Evolutionary conservation across 225 moss, liverwort and hornwort species (phyloP).

Genomic region (Polytrichum formosum): DNA sequence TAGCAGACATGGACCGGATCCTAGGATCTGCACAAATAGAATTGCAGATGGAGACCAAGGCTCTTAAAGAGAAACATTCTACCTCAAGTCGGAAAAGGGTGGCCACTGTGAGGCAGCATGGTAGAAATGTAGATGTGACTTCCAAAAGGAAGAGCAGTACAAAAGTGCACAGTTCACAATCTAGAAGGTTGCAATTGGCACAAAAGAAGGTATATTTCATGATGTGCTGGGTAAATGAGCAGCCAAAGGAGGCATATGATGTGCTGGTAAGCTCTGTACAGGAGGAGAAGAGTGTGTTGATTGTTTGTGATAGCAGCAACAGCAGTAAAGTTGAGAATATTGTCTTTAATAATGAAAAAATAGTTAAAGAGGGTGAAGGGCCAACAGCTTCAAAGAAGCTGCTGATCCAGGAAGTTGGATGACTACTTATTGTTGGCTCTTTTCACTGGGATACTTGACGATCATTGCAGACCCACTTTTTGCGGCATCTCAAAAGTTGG

Average conservation of each 20-base stretch:
- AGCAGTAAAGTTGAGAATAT: constrained; percentile 21
- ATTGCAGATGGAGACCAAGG: constrained; percentile 36
- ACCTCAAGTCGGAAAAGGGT: constrained; percentile 3
- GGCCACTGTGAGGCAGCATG: constrained; percentile 2
- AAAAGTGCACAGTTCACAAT: constrained; percentile 28
- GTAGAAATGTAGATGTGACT: constrained; percentile 9
- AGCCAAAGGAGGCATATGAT: constrained; percentile 37
- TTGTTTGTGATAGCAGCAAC: constrained; percentile 18
- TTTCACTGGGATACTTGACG: background rate
- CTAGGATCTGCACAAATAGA: constrained; percentile 57
- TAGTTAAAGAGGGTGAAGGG: constrained; percentile 13
- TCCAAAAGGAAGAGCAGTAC: constrained; percentile 8
- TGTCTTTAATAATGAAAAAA: constrained; percentile 13
- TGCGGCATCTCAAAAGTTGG: no score
- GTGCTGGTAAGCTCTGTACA: constrained; percentile 35
- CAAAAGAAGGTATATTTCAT: constrained; percentile 77
- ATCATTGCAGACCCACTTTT: no score
- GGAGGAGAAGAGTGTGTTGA: constrained; percentile 50
- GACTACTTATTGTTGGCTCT: background rate
- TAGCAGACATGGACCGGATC: constrained; percentile 67
- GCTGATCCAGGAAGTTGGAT: constrained; percentile 28
- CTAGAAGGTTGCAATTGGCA: constrained; percentile 56
- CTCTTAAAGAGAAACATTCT: constrained; percentile 10
- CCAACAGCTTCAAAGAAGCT: background rate
- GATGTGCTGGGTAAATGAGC: constrained; percentile 82